Conservation (phyloP, 2,329 filamentous ascomycete genomes). For the Phialophora chinensis region DNA sequence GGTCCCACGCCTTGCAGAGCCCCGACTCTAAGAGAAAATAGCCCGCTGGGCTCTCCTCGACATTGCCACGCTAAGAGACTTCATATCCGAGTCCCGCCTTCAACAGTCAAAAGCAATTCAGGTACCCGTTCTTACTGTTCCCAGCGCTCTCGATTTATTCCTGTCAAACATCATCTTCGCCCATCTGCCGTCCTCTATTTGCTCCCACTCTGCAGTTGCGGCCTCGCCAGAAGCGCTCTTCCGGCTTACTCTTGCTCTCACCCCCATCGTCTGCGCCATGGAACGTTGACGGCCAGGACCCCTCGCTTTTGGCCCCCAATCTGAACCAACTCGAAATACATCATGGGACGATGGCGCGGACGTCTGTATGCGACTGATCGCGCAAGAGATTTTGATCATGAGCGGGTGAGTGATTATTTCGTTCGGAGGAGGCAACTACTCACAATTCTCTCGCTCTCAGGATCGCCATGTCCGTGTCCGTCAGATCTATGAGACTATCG, state of each 20-base stretch:
- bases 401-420: constrained; percentile 40
- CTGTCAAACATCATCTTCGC: not conserved
- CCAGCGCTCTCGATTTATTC: constrained; percentile 7
- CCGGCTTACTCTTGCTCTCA: constrained; percentile 3
- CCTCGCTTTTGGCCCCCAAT: constrained; percentile 31
- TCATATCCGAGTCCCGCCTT: constrained; percentile 14
- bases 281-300: constrained; percentile 17
- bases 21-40: constrained; percentile 1
- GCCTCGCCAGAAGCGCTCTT: constrained; percentile 1
- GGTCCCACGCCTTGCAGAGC: constrained; percentile 13
- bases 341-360: constrained; percentile 37
- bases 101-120: constrained; percentile 20
- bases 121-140: constrained; percentile 2
- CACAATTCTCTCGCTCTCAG: constrained; percentile 32
- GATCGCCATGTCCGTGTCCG: constrained; percentile 52
- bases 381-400: constrained; percentile 52
- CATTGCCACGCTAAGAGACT: constrained; percentile 4
- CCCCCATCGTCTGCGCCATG: constrained; percentile 15
- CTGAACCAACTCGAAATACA: not conserved
- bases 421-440: not conserved
- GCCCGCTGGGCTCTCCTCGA: not conserved
- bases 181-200: constrained; percentile 5
- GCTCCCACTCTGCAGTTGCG: constrained; percentile 5
- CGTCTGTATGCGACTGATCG: constrained; percentile 52
- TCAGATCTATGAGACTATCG: constrained; percentile 54